These are phyloP conservation scores for Parsonsia alboflavescens DNA, from an alignment of 257 asterid species.

Conservation along the genomic window DNA sequence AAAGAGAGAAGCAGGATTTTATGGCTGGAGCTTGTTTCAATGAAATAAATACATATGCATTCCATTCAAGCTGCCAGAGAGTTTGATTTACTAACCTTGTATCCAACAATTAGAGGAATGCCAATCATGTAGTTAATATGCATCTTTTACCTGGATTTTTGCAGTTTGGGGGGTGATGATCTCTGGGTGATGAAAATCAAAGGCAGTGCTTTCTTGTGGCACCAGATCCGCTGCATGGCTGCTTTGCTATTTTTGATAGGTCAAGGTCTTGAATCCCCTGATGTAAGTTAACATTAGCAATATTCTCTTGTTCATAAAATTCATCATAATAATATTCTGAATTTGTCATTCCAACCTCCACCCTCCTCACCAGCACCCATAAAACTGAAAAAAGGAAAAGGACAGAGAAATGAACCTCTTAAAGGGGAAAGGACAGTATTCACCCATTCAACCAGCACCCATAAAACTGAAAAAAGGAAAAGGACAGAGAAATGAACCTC, in stretches of 20 bases:
- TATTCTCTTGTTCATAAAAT: neutral
- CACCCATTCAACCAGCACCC: neutral
- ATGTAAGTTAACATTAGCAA: slow-evolving; percentile 46
- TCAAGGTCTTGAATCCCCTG: slow-evolving; percentile 84
- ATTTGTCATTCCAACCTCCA: neutral
- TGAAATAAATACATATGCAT: neutral
- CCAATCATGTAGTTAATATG: neutral
- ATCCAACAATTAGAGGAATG: neutral
- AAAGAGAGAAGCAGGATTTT: neutral
- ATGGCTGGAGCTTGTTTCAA: neutral
- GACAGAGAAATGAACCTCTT: neutral
- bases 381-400: neutral
- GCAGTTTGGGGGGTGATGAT: slow-evolving; percentile 61
- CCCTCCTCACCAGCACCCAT: neutral
- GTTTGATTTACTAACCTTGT: neutral
- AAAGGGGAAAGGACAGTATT: neutral
- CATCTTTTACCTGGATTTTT: slow-evolving; percentile 16
- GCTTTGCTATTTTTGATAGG: slow-evolving; percentile 90
- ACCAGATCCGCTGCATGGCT: slow-evolving; percentile 97
- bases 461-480: neutral
- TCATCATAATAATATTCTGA: neutral
- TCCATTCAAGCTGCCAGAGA: neutral
- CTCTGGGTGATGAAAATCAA: slow-evolving; percentile 72
- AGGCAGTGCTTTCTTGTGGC: slow-evolving; percentile 99
- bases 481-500: neutral